Evolutionary conservation across 805 yeast species (phyloP), one percentile per base, ranked within the genome.

Genomic region (Wickerhamiella musiphila): DNA sequence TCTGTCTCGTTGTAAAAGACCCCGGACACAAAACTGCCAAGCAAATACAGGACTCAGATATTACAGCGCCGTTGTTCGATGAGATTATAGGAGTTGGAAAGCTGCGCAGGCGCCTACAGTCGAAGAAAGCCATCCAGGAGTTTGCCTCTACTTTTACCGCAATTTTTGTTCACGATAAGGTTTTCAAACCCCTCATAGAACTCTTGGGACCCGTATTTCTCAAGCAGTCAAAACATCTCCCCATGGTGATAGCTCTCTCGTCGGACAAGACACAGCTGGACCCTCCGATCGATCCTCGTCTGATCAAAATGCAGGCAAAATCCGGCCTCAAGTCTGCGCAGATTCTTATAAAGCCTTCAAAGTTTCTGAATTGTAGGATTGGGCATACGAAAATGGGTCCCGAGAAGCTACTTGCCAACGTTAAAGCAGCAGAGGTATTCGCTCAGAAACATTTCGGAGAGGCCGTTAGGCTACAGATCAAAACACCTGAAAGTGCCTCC

Each of bases 51-150:
- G 23, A 24, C 8, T 18, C 28, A 6, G 16, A 26, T 4, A 10
- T 9, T 2, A 36, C 44, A 1, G 18, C 14, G 9, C 23, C 22
- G 6, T 34, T 46, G 16, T 46, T 46, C 18, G 49, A 44, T 35
- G 50, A 46, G 31, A 34, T 46, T 2, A 40, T 45, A 17, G 49
- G 49, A 7, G 46, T 46, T 2, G 48, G 48, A 16, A 43, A 42
- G 32, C 45, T 46, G 18, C 26, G 50, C 9, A 35, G 48, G 3
- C 41, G 50, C 10, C 23, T 46, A 8, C 32, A 28, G 19, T 35
- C 47, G 12, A 34, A 45, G n/a, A 38, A 40, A 22, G 36, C 33
- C 8, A 33, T 38, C 7, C 38, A 34, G 27, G 37, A 39, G 23
- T 46, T 46, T 24, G 39, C 38, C 21, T 30, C 33, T 13, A 21